Percentiles rank a stretch among this genome's conserved stretches.
These are phyloP conservation scores for Avena sativa DNA, from an alignment of 176 grass and related monocot species.

Conservation along the genomic window DNA sequence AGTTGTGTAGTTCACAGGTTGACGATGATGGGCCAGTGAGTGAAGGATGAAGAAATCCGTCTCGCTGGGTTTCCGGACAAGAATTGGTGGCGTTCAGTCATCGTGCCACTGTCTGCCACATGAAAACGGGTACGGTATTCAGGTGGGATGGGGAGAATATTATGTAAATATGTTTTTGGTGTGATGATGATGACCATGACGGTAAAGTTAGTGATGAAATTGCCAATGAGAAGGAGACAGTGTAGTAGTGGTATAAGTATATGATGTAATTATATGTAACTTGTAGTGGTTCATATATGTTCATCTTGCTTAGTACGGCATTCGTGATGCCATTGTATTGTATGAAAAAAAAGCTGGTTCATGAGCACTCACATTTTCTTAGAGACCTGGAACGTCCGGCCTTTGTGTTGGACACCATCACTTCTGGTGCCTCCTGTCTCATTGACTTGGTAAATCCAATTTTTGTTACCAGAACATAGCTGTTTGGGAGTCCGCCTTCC, in stretches of 20 bases:
- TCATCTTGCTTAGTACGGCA: slow-evolving; percentile 4
- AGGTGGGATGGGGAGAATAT: slow-evolving; percentile 8
- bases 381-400: too few species aligned
- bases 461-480: too few species aligned
- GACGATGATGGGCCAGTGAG: neutral
- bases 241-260: neutral
- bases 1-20: slow-evolving; percentile 30
- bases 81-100: neutral
- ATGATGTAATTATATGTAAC: slow-evolving; percentile 55
- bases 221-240: neutral
- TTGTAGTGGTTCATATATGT: slow-evolving; percentile 9
- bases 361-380: neutral
- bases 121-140: neutral
- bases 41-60: slow-evolving; percentile 35
- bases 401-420: too few species aligned
- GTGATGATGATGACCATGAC: slow-evolving; percentile 21
- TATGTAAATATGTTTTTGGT: slow-evolving; percentile 61
- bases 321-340: slow-evolving; percentile 20
- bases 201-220: slow-evolving; percentile 31
- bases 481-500: too few species aligned
- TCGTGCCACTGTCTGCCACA: neutral
- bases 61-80: slow-evolving; percentile 24
- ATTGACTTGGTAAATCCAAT: too few species aligned
- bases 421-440: too few species aligned
- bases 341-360: slow-evolving; percentile 15